Percentiles rank a stretch among this genome's conserved stretches.
phyloP scores from a whole-genome alignment of 306 rosid species.

The Cicer judaicum region DNA sequence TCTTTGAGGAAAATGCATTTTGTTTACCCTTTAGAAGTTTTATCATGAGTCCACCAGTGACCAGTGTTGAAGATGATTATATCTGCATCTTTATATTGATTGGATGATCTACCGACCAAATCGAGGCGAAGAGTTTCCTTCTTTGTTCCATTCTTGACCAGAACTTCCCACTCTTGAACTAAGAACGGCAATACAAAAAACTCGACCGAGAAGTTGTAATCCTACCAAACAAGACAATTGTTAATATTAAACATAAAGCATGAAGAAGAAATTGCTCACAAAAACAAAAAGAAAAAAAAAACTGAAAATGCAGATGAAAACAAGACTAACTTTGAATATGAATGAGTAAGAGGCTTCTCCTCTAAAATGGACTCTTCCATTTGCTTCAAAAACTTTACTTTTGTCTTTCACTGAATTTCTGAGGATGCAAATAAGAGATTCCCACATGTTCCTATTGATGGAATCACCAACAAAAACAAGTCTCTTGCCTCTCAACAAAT shows the following conservation, averaged over 20 bases:
- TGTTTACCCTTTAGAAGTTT: conserved; percentile 81
- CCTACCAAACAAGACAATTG: conserved; percentile 52
- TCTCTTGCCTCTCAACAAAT: conserved; percentile 78
- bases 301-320: background rate
- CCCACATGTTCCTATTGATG: conserved; percentile 96
- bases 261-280: conserved; percentile 16
- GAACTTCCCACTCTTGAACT: conserved; percentile 87
- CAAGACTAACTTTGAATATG: conserved; percentile 67
- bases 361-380: conserved; percentile 72
- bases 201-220: conserved; percentile 78
- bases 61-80: conserved; percentile 89
- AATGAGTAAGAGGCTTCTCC: conserved; percentile 90
- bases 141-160: conserved; percentile 67
- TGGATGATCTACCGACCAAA: conserved; percentile 73
- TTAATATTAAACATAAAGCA: background rate
- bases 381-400: conserved; percentile 71
- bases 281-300: background rate
- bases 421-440: conserved; percentile 85
- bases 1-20: conserved; percentile 23
- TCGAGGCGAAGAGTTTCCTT: conserved; percentile 93
- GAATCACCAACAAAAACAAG: conserved; percentile 93
- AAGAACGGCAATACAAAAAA: conserved; percentile 87
- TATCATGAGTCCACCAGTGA: conserved; percentile 99
- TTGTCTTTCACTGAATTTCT: conserved; percentile 74
- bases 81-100: conserved; percentile 78